Evolutionary conservation across 2,329 filamentous ascomycete genomes (phyloP).

Genomic region (Monilinia fructigena): DNA sequence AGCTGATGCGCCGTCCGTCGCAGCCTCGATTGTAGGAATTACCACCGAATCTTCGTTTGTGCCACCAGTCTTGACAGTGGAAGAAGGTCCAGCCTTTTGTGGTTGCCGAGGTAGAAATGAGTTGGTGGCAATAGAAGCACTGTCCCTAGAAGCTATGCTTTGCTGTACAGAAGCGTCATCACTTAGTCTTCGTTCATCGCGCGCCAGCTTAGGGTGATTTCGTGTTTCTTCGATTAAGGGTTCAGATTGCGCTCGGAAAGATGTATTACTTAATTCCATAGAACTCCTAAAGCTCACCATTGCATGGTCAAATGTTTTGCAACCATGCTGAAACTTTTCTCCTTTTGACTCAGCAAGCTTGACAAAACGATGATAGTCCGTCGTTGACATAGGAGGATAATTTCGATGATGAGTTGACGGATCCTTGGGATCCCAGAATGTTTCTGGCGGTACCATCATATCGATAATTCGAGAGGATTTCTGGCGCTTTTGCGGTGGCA

Average conservation of each 20-base stretch:
- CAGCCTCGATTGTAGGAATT: neutral
- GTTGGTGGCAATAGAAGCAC: slow-evolving; percentile 23
- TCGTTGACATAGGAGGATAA: slow-evolving; percentile 63
- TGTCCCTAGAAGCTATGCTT: slow-evolving; percentile 19
- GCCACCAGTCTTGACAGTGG: neutral
- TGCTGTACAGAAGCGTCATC: slow-evolving; percentile 22
- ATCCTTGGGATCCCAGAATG: slow-evolving; percentile 57
- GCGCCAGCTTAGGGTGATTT: slow-evolving; percentile 33
- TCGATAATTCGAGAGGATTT: slow-evolving; percentile 59
- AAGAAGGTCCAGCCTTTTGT: neutral
- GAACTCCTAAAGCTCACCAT: slow-evolving; percentile 38
- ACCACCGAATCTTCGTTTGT: neutral
- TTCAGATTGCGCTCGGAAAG: slow-evolving; percentile 33
- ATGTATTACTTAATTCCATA: slow-evolving; percentile 27
- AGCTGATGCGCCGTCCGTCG: neutral
- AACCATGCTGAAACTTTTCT: slow-evolving; percentile 55
- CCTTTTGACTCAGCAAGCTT: slow-evolving; percentile 50
- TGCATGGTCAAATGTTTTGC: slow-evolving; percentile 45
- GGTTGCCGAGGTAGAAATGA: slow-evolving; percentile 22
- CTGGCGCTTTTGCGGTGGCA: slow-evolving; percentile 49
- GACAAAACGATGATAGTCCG: slow-evolving; percentile 56
- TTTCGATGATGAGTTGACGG: slow-evolving; percentile 57
- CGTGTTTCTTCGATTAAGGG: slow-evolving; percentile 33
- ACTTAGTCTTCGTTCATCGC: slow-evolving; percentile 36
- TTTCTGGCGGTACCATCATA: slow-evolving; percentile 53